Base-by-base conservation (phyloP, 768 basidiomycete species). In the Suillus plorans region DNA sequence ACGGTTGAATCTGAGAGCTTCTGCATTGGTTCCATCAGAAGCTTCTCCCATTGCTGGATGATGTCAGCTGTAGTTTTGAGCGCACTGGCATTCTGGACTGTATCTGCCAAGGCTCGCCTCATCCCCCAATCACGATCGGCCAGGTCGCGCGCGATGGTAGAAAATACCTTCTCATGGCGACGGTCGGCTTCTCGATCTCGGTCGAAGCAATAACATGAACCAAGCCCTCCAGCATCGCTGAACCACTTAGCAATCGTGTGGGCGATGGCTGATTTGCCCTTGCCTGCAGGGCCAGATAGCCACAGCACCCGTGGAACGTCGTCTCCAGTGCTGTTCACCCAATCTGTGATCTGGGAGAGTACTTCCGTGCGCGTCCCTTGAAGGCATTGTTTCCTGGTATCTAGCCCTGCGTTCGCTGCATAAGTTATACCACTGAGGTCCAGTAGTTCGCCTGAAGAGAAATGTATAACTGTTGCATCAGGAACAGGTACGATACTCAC, bases 321-420 rank as follows among this genome's bases (percentile, higher is more conserved):
- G 12, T 37, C 60, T 25, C 53, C 34, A 2, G 60, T 56, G 47
- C 67, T 50, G 50, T 69, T 63, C 18, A 66, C 56, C 76, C 76
- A 77, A 16, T 65, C 41, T n/a, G 52, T 61, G 37, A 77, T 72
- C 18, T 69, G 67, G 18, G 71, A 66, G 37, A 76, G 61, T 14
- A 76, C 67, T 13, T 62, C 65, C 28, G 47, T 18, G 9, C 73
- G 70, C 2, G 74, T 77, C 3, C 65, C 68, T 4, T 44, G 41
- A 3, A 71, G 64, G 53, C 73, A 75, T 56, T 6, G 28, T 34
- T 60, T 49, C 36, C 50, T 4, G 7, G 50, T 50, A 8, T 50
- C 25, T 49, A 25, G 22, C 5, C 47, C 47, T 6, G 47, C 22
- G 22, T 12, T 12, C 2, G 0, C 13, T 4, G 22, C 47, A 13